Conservation (phyloP, 2,329 filamentous ascomycete genomes). For the Talaromyces funiculosus region DNA sequence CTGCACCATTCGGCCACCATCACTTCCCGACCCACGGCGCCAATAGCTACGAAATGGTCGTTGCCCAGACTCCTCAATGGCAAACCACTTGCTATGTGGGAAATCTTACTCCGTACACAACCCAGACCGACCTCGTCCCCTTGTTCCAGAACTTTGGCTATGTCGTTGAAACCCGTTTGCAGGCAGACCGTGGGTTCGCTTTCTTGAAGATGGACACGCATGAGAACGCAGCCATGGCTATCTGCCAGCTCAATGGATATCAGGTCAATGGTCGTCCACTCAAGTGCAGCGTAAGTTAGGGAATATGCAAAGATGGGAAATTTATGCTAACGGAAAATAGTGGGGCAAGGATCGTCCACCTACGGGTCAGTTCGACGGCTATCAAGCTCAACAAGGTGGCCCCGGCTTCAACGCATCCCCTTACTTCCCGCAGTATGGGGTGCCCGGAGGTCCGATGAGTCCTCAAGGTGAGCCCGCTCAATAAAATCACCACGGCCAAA, state of each 20-base stretch:
- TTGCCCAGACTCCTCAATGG: conserved; percentile 91
- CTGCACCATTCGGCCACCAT: conserved; percentile 82
- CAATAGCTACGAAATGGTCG: conserved; percentile 95
- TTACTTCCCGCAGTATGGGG: conserved; percentile 93
- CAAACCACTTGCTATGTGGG: conserved; percentile 98
- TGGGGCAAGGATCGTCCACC: conserved; percentile 99
- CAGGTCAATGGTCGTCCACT: conserved; percentile 94
- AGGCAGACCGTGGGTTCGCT: conserved; percentile 93
- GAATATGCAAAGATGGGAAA: neutral
- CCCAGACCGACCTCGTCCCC: conserved; percentile 92
- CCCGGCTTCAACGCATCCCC: conserved; percentile 64
- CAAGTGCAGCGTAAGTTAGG: conserved; percentile 94
- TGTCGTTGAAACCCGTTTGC: conserved; percentile 94
- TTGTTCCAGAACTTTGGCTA: conserved; percentile 98
- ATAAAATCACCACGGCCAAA: neutral
- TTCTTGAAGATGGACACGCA: conserved; percentile 99
- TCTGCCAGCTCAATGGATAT: conserved; percentile 96
- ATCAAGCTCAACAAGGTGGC: conserved; percentile 71
- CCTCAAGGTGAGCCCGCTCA: conserved; percentile 42
- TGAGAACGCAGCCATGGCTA: conserved; percentile 96
- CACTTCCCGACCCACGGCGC: conserved; percentile 96
- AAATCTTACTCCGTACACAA: conserved; percentile 95
- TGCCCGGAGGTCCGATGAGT: conserved; percentile 59
- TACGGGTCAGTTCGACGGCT: conserved; percentile 74
- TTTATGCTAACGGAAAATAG: conserved; percentile 48